Base-by-base conservation (phyloP, 2,329 filamentous ascomycete genomes). In the Claviceps sp. region DNA sequence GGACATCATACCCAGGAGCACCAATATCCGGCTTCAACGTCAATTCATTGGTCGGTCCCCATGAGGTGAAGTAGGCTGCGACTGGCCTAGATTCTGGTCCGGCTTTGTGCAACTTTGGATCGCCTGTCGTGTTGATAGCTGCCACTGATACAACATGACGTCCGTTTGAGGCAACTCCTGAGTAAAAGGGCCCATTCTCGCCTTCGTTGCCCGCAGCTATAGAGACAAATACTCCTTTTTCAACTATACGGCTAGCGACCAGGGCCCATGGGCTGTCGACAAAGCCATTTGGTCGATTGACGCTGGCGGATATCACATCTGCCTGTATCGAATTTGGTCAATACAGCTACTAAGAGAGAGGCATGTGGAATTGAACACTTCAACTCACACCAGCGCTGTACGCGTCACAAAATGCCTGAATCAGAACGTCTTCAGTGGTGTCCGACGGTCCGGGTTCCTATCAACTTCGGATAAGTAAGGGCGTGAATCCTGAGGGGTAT, bases 171-270 rank as follows among this genome's bases (percentile, higher is more conserved):
- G 65, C 63, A 20, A 59, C 60, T 46, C 64, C 65, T 2, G 64
- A 61, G 51, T 69, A 73, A 59, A 78, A 77, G 0, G 75, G 67
- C 0, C 76, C 76, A 11, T 63, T 61, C 14, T 63, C 62, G 23
- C 76, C 76, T 16, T 71, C 68, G 51, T 79, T 79, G 14, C 76
- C 76, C 4, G 72, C 74, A 1, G 75, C 71, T 23, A 77, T 70
- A 9, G 71, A 70, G 16, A 77, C 68, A 8, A 76, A 69, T 1
- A 78, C 65, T 7, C 76, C 75, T 22, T 69, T 63, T 4, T 66
- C 58, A 6, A 71, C 70, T 40, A 74, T 62, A 5, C 68, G 64
- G 26, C 64, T 67, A 8, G 69, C 66, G 2, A 74, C 60, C 1
- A 68, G 56, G 1, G 70, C 69, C 71, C 67, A 72, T 7, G 69